Conservation (phyloP, 129 eudicot genomes). For the Arctium minus region DNA sequence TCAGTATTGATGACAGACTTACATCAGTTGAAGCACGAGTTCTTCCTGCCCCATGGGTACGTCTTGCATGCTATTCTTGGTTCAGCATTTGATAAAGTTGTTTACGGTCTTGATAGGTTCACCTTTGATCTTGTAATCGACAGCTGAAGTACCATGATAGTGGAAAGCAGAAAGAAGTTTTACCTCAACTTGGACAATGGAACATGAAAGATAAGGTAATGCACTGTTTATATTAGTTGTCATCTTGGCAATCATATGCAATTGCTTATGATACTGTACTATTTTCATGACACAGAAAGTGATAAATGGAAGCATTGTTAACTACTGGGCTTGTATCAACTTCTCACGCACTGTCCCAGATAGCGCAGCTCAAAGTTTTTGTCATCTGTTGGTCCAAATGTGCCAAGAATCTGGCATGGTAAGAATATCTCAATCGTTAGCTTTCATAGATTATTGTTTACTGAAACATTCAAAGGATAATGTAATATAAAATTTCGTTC, state of each 20-base stretch:
- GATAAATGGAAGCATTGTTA: slow-evolving; percentile 64
- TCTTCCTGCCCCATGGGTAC: slow-evolving; percentile 87
- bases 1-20: slow-evolving; percentile 53
- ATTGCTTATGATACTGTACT: background rate
- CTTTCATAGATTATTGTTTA: background rate
- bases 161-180: slow-evolving; percentile 65
- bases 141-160: slow-evolving; percentile 72
- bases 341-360: slow-evolving; percentile 69
- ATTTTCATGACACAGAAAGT: slow-evolving; percentile 50
- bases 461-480: background rate
- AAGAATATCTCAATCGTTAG: background rate
- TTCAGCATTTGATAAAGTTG: background rate
- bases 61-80: background rate
- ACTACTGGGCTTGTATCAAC: slow-evolving; percentile 74
- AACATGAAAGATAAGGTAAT: slow-evolving; percentile 75
- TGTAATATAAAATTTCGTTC: background rate
- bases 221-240: background rate
- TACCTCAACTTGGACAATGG: slow-evolving; percentile 82
- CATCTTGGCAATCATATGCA: background rate
- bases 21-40: slow-evolving; percentile 73
- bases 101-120: background rate
- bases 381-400: slow-evolving; percentile 64
- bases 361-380: slow-evolving; percentile 49
- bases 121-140: background rate
- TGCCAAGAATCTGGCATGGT: slow-evolving; percentile 84